These are phyloP conservation scores for Tricholoma matsutake DNA, from an alignment of 768 basidiomycete genomes.

Conservation along the genomic window DNA sequence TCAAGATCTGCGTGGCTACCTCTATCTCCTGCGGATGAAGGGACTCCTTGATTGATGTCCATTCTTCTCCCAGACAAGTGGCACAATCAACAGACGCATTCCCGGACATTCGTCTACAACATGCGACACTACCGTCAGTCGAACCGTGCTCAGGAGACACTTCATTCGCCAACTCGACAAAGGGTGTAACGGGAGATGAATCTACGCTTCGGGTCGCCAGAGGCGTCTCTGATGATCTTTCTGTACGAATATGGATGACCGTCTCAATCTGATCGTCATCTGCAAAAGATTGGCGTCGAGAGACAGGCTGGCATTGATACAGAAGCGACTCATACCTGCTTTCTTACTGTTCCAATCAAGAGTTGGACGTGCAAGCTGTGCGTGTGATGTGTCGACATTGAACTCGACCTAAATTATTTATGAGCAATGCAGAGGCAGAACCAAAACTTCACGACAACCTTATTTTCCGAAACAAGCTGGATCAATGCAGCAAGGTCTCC, in stretches of 20 bases:
- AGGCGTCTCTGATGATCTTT: conserved; percentile 13
- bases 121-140: conserved; percentile 42
- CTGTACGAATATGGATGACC: conserved; percentile 46
- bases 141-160: conserved; percentile 38
- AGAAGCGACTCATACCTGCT: conserved; percentile 51
- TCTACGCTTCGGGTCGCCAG: conserved; percentile 15
- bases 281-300: conserved; percentile 25
- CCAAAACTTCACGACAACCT: conserved; percentile 37
- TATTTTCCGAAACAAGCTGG: conserved; percentile 78
- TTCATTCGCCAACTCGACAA: conserved; percentile 18
- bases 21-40: conserved; percentile 28
- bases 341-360: conserved; percentile 90
- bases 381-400: conserved; percentile 60
- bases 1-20: conserved; percentile 33
- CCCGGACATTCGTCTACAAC: conserved; percentile 39
- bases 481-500: conserved; percentile 78
- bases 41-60: conserved; percentile 25
- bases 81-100: conserved; percentile 41
- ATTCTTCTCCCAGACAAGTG: conserved; percentile 43
- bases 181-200: conserved; percentile 13
- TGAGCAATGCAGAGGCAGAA: not conserved
- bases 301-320: not conserved
- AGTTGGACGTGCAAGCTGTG: conserved; percentile 49
- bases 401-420: conserved; percentile 58
- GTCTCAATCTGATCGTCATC: conserved; percentile 88